Evolutionary conservation across 768 basidiomycete species (phyloP), one percentile per base, ranked within the genome.

Genomic region (Wakefieldia striispora): DNA sequence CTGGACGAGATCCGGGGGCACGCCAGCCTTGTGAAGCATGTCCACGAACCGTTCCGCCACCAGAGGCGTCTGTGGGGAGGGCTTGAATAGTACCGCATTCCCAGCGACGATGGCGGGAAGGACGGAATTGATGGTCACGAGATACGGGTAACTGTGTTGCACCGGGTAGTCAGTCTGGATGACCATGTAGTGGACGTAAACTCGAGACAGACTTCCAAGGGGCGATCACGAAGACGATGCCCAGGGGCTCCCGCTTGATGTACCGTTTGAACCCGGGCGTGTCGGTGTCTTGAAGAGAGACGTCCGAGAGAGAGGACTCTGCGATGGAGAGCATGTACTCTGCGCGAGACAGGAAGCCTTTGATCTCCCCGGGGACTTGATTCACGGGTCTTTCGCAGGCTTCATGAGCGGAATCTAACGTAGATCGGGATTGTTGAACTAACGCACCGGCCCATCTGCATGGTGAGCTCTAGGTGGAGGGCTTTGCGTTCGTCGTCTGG

Each of bases 1-100:
- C 64, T 90, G 84, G 21, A 92, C 72, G 40, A 90, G 75, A 48
- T 84, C 78, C 39, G 76, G 56, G 0, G 95, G 94, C 0, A 97
- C 80, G 11, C 93, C 92, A 0, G 92, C 93, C 2, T 74, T 70
- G n/a, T 70, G 70, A 29, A 93, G 77, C 0, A 89, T 86, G 13
- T 74, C 64, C 1, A 80, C 78, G 55, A 97, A 80, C 4, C 90
- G 81, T 64, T 97, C 92, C 3, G 88, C 94, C 0, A 85, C 82
- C 39, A 92, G 73, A 5, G 97, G 95, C 0, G 95, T 97, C 64
- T 99, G 97, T 0, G 97, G 97, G 2, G 94, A 95, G 0, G 97
- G 95, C 67, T 98, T 99, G 63, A 98, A 74, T 39, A 99, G 66
- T 11, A 97, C 89, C 0, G 90, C 70, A 65, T 99, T 98, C 26